phyloP scores from a whole-genome alignment of 805 yeast genomes.

The Candida coleopterorum region DNA sequence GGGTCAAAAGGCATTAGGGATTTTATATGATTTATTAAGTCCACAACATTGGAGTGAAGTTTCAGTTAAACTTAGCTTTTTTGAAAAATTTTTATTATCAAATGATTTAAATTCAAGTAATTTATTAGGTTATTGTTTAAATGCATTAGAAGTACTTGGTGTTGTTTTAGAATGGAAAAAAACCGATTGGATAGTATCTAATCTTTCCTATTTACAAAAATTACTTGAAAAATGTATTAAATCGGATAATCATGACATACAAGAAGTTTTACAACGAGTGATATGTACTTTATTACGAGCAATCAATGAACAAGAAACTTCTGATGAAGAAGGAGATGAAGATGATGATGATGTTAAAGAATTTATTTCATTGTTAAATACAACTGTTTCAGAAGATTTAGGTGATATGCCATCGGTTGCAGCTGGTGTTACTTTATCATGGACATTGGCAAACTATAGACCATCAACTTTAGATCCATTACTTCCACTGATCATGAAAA shows the following conservation, averaged over 20 bases:
- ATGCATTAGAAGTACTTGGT: conserved; percentile 85
- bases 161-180: conserved; percentile 77
- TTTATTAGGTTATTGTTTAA: conserved; percentile 73
- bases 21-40: conserved; percentile 67
- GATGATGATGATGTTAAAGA: conserved; percentile 58
- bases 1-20: conserved; percentile 76
- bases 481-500: conserved; percentile 74
- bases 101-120: conserved; percentile 69
- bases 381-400: conserved; percentile 76
- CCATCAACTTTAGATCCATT: conserved; percentile 74
- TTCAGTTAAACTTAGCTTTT: conserved; percentile 77
- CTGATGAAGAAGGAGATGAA: conserved; percentile 47
- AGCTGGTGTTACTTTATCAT: conserved; percentile 79
- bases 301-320: conserved; percentile 41
- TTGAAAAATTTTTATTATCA: conserved; percentile 79
- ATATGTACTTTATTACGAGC: conserved; percentile 66
- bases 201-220: conserved; percentile 63
- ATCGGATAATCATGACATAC: conserved; percentile 81
- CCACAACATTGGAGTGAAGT: conserved; percentile 84
- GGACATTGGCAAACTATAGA: conserved; percentile 72
- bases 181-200: conserved; percentile 72
- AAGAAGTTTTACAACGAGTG: conserved; percentile 76
- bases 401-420: conserved; percentile 71
- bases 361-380: conserved; percentile 56
- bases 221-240: conserved; percentile 76